phyloP scores from a whole-genome alignment of 305 asterid genomes.

The Rubia peregrina region DNA sequence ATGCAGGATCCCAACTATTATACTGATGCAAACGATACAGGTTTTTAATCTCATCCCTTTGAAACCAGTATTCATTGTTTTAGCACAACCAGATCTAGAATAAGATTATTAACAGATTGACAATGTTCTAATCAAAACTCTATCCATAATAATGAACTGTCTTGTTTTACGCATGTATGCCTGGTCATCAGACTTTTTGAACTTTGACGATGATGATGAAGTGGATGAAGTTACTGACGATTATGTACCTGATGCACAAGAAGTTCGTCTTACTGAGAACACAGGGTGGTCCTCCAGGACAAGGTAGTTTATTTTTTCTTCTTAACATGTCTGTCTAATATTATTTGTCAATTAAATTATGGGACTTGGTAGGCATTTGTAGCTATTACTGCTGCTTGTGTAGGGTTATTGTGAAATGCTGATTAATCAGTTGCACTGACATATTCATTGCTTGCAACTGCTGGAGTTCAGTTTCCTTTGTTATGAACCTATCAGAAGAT shows the following conservation, averaged over 20 bases:
- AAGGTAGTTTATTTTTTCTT: conserved; percentile 36
- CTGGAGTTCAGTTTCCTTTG: background rate
- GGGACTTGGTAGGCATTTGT: background rate
- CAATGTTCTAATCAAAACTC: background rate
- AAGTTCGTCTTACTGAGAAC: conserved; percentile 54
- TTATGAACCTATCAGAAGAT: background rate
- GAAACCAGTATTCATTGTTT: background rate
- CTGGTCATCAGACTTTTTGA: conserved; percentile 65
- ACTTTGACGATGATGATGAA: conserved; percentile 85
- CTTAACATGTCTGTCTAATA: background rate
- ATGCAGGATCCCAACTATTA: conserved; percentile 33
- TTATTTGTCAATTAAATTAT: background rate
- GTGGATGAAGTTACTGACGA: conserved; percentile 63
- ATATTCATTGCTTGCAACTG: background rate
- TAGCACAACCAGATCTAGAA: background rate
- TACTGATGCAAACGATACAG: conserved; percentile 61
- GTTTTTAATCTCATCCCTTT: conserved; percentile 30
- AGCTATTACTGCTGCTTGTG: background rate
- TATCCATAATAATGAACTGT: background rate
- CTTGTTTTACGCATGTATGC: conserved; percentile 7
- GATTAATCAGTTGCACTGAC: background rate
- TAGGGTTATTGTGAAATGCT: background rate
- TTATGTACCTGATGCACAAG: conserved; percentile 48
- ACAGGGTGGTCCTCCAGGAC: conserved; percentile 99
- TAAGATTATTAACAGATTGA: background rate